Base-by-base conservation (phyloP, 768 basidiomycete genomes). In the Kwoniella mangroviensis region DNA sequence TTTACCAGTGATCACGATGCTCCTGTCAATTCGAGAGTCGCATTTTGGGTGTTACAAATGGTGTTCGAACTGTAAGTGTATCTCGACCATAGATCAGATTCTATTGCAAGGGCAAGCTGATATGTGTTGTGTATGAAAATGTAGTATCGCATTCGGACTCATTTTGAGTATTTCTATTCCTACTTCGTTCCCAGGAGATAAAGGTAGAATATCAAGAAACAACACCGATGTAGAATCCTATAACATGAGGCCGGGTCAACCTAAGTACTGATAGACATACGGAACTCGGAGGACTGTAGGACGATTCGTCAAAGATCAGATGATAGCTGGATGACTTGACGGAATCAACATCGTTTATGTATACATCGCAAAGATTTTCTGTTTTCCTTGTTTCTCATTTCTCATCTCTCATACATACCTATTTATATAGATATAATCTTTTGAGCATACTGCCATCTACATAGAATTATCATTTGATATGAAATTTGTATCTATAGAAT, bases 151-250 rank as follows among this genome's bases (percentile, higher is more conserved):
- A 11, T 73, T 67, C 34, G 21, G 67, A 57, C 17, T 64, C 21
- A 41, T 75, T 45, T 21, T 78, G 3, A 58, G 72, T 24, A 72
- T 78, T 28, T 63, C 69, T 3, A 67, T 78, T 52, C 73, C 73
- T 57, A 64, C 55, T 11, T 72, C 61, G 68, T 75, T 64, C 63
- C 74, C 74, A 2, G 73, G 62, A 11, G 68, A 60, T 9, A 42
- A 62, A 56, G 67, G 57, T 34, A 26, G 63, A 55, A 15, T 21
- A 5, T 4, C 40, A 45, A 43, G 19, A 24, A 61, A 43, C 42
- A 28, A 45, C 17, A 42, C 19, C 13, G 42, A 45, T 17, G 34
- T 40, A 22, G 60, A 54, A 24, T 19, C 53, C 2, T 21, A 54
- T 54, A 19, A 54, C 12, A 54, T 24, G 24, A 24, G n/a, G 24